Evolutionary conservation across 148 eudicot species (phyloP), one percentile per base, ranked within the genome.

Genomic region (Heliamphora exappendiculata): DNA sequence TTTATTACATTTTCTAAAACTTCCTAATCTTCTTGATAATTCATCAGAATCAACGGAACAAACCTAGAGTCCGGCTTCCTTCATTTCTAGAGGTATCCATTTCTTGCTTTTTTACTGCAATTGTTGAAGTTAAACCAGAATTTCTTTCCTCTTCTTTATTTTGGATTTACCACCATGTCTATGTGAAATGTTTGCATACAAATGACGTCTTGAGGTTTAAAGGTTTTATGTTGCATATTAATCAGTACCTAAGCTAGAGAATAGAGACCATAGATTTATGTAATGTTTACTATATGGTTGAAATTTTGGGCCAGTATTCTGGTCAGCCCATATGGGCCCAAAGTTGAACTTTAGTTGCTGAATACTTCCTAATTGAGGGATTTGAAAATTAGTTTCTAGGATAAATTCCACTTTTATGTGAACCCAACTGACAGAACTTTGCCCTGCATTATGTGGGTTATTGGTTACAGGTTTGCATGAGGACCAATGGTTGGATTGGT

Each of bases 21-120:
- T 94, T 75, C 89, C 91, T 57, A 88, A 91, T 80, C 83, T 85
- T 75, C 90, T 94, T 73, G 91, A 91, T 80, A 82, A 81, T 34
- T 34, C 84, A 41, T 57, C 42, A 70, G 78, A 80, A 29, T 65
- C 85, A 53, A 76, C 70, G 55, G 81, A 77, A 70, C 53, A 33
- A 71, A 67, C 70, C 47, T 57, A 59, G 36, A 73, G 83, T 76
- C 83, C 88, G 54, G 69, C 88, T 55, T 74, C 84, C 26, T 66
- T 83, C 65, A 31, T 79, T 41, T 79, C 87, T 11, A 67, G 24
- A 87, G 95, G 98, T 87, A 80, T 10, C 33, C 20, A 70, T 74
- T 24, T 33, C n/a, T 36, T 33, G 26, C 72, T 34, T 19, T 70
- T 65, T 13, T 33, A 13, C 22, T 31, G 36, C 49, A 41, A 22